These are phyloP conservation scores for Forsythia viridissima DNA, from an alignment of 257 asterid genomes.

Conservation along the genomic window DNA sequence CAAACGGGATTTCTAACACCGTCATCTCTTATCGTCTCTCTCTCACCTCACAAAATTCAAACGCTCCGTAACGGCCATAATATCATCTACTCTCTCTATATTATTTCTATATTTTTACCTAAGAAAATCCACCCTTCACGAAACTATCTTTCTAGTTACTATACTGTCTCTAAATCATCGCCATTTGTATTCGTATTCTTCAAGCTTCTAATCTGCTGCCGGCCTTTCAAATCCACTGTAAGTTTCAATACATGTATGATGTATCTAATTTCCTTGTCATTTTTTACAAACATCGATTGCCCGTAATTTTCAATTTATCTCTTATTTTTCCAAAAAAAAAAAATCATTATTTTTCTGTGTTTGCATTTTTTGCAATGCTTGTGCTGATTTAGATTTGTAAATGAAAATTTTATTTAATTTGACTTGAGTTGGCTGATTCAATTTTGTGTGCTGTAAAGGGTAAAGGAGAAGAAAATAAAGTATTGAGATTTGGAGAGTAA, in stretches of 20 bases:
- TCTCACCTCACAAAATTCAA: conserved; percentile 31
- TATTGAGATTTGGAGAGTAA: conserved; percentile 29
- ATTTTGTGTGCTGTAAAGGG: conserved; percentile 20
- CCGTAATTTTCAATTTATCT: conserved; percentile 7
- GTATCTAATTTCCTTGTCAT: conserved; percentile 23
- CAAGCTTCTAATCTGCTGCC: conserved; percentile 43
- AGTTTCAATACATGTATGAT: conserved; percentile 24
- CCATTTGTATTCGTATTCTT: conserved; percentile 31
- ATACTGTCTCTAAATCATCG: conserved; percentile 39
- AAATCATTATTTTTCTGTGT: too few species aligned
- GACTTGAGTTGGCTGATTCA: conserved; percentile 31
- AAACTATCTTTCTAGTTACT: conserved; percentile 22
- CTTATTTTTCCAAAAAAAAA: background rate
- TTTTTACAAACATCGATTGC: conserved; percentile 18
- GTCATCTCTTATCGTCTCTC: conserved; percentile 26
- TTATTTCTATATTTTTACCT: conserved; percentile 14
- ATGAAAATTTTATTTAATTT: conserved; percentile 7
- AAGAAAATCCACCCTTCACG: conserved; percentile 27
- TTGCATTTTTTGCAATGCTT: background rate
- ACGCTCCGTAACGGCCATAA: conserved; percentile 11
- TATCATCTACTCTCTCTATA: conserved; percentile 21
- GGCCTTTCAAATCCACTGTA: conserved; percentile 40
- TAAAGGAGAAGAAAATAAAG: conserved; percentile 19
- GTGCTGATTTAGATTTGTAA: conserved; percentile 24
- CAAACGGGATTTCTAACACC: conserved; percentile 26